Evolutionary conservation across 2,329 filamentous ascomycete species (phyloP), one percentile per base, ranked within the genome.

Genomic region (Colletotrichum limetticola): DNA sequence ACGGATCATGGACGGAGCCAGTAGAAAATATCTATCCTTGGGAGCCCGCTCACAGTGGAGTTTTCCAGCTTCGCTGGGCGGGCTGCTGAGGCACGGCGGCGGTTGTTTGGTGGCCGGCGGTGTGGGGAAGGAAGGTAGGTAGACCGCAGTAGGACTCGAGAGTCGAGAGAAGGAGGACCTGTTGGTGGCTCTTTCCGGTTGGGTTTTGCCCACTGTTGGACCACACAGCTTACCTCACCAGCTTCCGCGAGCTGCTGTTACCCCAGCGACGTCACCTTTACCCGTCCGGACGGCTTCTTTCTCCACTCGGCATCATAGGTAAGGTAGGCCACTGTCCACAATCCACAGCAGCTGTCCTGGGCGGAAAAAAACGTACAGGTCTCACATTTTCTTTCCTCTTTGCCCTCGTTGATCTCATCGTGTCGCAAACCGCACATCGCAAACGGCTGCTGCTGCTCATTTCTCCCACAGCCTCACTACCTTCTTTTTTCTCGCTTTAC

Each of bases 231-330:
- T 63, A 37, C 12, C 56, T 72, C 70, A 72, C 66, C 66, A 70
- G 22, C 60, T 72, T 61, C 70, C 60, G 24, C 26, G 60, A 56
- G 56, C 53, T 59, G 71, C 42, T 72, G 74, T 75, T 75, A 66
- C 74, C 74, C 74, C 66, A 67, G 74, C 68, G 74, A 74, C 74
- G 74, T 75, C 74, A 75, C 71, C 55, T 62, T 66, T 72, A 72
- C 65, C 69, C 60, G 49, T 64, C 52, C 35, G 35, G 11, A 68
- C 46, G 61, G 72, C 59, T 68, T 64, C 58, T 60, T 73, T 71
- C 66, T 67, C 71, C 71, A 70, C 66, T 56, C 59, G 12, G 37
- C 64, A 69, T 69, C 72, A 68, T 60, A 70, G 59, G 60, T 35
- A 35, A 70, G 59, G 60, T 35, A 35, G 32, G 11, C 32, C 32